A percentile compares a stretch with the other conserved stretches of the same genome.
Conservation (phyloP, 108 stramenopile species). For the Licmophora abbreviata region DNA sequence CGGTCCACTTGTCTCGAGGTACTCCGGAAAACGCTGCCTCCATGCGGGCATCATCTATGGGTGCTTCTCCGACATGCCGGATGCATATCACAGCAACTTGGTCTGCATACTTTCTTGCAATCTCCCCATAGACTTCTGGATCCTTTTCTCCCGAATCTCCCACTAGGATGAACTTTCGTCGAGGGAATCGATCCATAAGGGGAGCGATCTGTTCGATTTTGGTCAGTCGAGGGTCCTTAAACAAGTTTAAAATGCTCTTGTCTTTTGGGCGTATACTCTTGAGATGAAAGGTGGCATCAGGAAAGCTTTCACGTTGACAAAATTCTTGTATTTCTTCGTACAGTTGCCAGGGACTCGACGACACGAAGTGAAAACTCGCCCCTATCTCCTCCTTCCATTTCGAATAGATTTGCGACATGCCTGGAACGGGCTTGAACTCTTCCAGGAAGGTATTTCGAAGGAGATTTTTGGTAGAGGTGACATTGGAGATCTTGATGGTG, state of each 20-base stretch:
- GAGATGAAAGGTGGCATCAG: constrained; percentile 28
- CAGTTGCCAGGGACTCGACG: constrained; percentile 31
- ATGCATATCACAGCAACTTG: constrained; percentile 30
- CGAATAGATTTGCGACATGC: constrained; percentile 29
- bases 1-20: too few species aligned
- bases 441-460: constrained; percentile 28
- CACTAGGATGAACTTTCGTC: constrained; percentile 27
- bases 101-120: constrained; percentile 21
- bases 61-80: constrained; percentile 15
- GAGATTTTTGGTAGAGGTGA: constrained; percentile 26
- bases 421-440: constrained; percentile 29
- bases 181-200: constrained; percentile 17
- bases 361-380: constrained; percentile 29
- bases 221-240: constrained; percentile 24
- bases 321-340: constrained; percentile 25
- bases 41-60: too few species aligned
- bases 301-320: constrained; percentile 21
- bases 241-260: constrained; percentile 20
- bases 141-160: constrained; percentile 44
- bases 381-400: constrained; percentile 17
- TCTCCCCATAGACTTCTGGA: constrained; percentile 26
- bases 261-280: constrained; percentile 28
- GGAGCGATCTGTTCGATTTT: constrained; percentile 21
- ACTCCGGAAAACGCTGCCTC: too few species aligned
- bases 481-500: constrained; percentile 35